Base-by-base conservation (phyloP, 2,329 filamentous ascomycete species). In the Diaporthe australafricana region DNA sequence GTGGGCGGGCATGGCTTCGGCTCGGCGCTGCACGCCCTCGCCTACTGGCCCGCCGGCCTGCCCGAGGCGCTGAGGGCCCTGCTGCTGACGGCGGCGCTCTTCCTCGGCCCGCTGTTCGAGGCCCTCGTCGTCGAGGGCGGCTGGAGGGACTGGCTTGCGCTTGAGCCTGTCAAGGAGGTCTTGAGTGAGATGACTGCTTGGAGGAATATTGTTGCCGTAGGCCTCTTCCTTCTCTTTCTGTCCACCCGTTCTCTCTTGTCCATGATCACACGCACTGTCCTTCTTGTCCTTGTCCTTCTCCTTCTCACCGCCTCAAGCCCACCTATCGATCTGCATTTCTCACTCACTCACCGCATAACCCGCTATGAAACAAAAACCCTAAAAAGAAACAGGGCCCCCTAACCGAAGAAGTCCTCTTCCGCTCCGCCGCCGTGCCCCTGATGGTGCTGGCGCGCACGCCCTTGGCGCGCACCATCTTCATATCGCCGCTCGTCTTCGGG, bases 401-500 rank as follows among this genome's bases (percentile, higher is more conserved):
- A 69, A 98, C 95, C 14, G 96, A 99, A 84, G 96, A 99, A 83
- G 85, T 97, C 73, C 92, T 98, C 77, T 99, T 98, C 86, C 93
- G 96, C 78, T 94, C 94, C 4, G 90, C 95, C 75, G 91, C 95
- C 67, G 88, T 98, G 48, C 93, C 96, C 2, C 87, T 98, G 14
- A 92, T 98, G 78, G 84, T 98, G 38, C 85, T 95, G 63, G 91
- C 94, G 25, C 88, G 87, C 55, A 84, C 90, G 65, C 86, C 87
- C 53, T 78, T 86, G 35, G 75, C 78, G 3, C 84, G 84, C 50
- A 94, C 94, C 75, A 89, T 97, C 78, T 94, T 97, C 83, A 84
- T 94, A 14, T 94, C 94, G 1, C 96, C 96, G 8, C 84, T 98
- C 14, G 92, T 98, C 80, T 98, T 98, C 79, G 96, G 96, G 66